These are phyloP conservation scores for Candida broadrunensis DNA, from an alignment of 805 yeast species.

Conservation along the genomic window DNA sequence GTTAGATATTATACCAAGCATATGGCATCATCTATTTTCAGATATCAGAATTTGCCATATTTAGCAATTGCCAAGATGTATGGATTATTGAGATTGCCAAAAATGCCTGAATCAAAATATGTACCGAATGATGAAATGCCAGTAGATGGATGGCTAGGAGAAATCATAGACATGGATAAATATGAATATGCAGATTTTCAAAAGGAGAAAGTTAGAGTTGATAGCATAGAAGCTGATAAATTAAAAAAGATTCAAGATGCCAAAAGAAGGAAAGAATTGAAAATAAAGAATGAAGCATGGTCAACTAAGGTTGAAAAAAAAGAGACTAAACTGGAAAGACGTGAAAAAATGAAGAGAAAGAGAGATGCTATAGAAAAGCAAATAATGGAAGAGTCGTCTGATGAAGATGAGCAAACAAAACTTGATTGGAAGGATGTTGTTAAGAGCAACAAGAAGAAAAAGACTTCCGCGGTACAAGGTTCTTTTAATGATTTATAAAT, in stretches of 20 bases:
- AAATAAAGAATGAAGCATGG: conserved; percentile 71
- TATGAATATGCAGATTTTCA: conserved; percentile 62
- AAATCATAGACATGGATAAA: conserved; percentile 61
- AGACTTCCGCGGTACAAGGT: conserved; percentile 46
- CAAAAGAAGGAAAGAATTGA: conserved; percentile 40
- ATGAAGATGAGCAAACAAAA: conserved; percentile 45
- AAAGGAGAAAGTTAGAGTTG: conserved; percentile 61
- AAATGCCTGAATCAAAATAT: conserved; percentile 84
- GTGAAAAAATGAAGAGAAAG: conserved; percentile 64
- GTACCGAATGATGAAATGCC: conserved; percentile 50
- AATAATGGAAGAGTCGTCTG: conserved; percentile 42
- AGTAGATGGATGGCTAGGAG: conserved; percentile 72
- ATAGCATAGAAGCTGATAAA: conserved; percentile 50
- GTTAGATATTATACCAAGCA: conserved; percentile 85
- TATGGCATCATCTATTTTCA: conserved; percentile 81
- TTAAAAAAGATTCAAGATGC: conserved; percentile 35
- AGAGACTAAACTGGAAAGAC: conserved; percentile 59
- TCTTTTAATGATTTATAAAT: conserved; percentile 55
- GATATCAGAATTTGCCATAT: conserved; percentile 69
- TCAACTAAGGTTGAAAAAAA: conserved; percentile 64
- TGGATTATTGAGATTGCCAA: conserved; percentile 81
- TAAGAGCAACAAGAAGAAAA: conserved; percentile 59
- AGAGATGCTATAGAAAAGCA: conserved; percentile 65
- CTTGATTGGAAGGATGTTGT: conserved; percentile 90
- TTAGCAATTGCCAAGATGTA: conserved; percentile 69